These are phyloP conservation scores for Cercospora sp. DNA, from an alignment of 2,329 filamentous ascomycete genomes.

Conservation along the genomic window DNA sequence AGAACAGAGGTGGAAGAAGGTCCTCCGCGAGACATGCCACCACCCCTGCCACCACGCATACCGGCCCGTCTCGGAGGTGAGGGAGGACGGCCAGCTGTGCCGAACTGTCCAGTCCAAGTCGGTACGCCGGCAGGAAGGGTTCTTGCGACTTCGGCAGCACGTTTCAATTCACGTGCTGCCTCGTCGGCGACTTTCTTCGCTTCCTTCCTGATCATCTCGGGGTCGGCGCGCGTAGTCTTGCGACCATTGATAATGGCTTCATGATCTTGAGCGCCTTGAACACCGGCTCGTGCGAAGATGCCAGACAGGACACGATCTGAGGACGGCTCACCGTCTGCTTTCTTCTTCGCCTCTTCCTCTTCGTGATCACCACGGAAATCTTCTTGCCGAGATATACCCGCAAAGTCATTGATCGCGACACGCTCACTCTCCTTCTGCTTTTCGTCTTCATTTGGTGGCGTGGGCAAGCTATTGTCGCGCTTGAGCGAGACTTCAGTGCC, in stretches of 20 bases:
- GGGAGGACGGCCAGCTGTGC: slow-evolving; percentile 71
- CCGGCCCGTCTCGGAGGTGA: slow-evolving; percentile 51
- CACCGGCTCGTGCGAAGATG: slow-evolving; percentile 80
- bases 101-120: slow-evolving; percentile 89
- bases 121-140: slow-evolving; percentile 77
- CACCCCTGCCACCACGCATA: slow-evolving; percentile 35
- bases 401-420: slow-evolving; percentile 36
- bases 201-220: slow-evolving; percentile 75
- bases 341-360: slow-evolving; percentile 28
- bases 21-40: slow-evolving; percentile 33
- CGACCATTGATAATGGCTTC: slow-evolving; percentile 83
- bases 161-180: slow-evolving; percentile 73
- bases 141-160: slow-evolving; percentile 70
- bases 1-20: slow-evolving; percentile 46
- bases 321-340: slow-evolving; percentile 34
- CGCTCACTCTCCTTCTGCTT: slow-evolving; percentile 17
- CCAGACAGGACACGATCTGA: slow-evolving; percentile 82
- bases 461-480: slow-evolving; percentile 34
- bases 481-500: slow-evolving; percentile 74
- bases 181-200: slow-evolving; percentile 75
- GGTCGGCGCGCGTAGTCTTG: slow-evolving; percentile 67
- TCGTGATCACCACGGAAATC: slow-evolving; percentile 41
- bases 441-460: slow-evolving; percentile 33
- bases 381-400: slow-evolving; percentile 48
- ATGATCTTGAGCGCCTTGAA: slow-evolving; percentile 91